Evolutionary conservation across 352 stramenopile species (phyloP).

Genomic region (Phytopythium aichiense): DNA sequence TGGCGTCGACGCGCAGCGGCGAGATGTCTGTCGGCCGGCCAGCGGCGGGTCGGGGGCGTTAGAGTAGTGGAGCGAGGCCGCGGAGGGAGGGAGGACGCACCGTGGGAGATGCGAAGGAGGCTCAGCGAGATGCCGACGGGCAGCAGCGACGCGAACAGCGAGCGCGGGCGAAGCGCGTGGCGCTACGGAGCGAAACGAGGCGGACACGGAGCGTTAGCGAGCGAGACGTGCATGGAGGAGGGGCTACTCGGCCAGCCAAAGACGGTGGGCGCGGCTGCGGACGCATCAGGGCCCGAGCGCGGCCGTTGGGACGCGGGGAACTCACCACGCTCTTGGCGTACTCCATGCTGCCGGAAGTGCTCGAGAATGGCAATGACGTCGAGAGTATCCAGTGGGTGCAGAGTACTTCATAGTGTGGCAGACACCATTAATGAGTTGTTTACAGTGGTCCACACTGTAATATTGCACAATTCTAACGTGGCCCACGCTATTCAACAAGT

Average conservation of each 20-base stretch:
- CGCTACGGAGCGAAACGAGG: conserved; percentile 11
- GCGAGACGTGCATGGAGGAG: background rate
- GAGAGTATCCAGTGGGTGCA: background rate
- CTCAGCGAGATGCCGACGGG: conserved; percentile 52
- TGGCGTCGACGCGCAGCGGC: conserved; percentile 36
- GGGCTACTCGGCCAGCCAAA: background rate
- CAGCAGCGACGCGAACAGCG: conserved; percentile 50
- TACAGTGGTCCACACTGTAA: background rate
- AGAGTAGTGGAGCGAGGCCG: background rate
- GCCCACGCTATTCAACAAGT: background rate
- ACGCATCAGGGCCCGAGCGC: too few relatives aligned
- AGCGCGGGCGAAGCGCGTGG: conserved; percentile 45
- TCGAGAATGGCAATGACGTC: background rate
- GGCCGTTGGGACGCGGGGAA: conserved; percentile 1
- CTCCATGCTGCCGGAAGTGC: conserved; percentile 28
- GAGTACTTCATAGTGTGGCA: background rate
- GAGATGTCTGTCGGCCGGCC: conserved; percentile 14
- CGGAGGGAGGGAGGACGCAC: background rate
- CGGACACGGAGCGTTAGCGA: background rate
- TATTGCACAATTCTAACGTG: background rate
- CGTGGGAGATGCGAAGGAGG: conserved; percentile 40
- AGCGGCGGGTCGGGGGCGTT: background rate
- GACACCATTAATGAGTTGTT: background rate
- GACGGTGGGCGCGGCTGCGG: background rate
- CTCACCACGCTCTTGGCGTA: conserved; percentile 56